phyloP scores from a whole-genome alignment of 805 yeast species.

The Ogataea wickerhamii region DNA sequence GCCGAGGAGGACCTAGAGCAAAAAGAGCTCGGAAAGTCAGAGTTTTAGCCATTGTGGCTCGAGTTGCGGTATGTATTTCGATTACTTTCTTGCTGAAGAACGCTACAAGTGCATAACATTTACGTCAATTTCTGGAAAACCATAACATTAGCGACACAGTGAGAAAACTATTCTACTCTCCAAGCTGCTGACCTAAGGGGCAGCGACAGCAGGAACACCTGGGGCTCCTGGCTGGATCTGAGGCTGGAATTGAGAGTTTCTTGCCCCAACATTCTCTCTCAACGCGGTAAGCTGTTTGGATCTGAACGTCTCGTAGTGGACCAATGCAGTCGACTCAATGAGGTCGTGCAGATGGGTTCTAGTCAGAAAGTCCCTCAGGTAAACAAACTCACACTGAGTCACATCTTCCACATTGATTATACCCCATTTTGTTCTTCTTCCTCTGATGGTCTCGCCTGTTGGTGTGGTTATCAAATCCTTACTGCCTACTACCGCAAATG shows the following conservation, averaged over 20 bases:
- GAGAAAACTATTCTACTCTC: background rate
- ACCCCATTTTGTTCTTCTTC: conserved; percentile 94
- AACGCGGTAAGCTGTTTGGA: conserved; percentile 89
- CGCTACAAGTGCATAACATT: too few species aligned
- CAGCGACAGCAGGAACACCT: conserved; percentile 3
- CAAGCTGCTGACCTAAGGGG: background rate
- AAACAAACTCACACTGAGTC: conserved; percentile 92
- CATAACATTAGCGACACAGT: background rate
- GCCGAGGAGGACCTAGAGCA: conserved; percentile 1
- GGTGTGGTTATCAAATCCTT: conserved; percentile 65
- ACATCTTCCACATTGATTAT: conserved; percentile 90
- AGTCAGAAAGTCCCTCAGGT: conserved; percentile 88
- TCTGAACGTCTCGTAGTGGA: conserved; percentile 91
- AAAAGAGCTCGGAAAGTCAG: too few species aligned
- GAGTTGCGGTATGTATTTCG: too few species aligned
- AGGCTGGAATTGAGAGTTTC: conserved; percentile 32
- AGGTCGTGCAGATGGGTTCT: conserved; percentile 95
- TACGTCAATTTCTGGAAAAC: too few species aligned
- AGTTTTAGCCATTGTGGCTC: too few species aligned
- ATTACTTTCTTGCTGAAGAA: too few species aligned
- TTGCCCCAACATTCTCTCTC: conserved; percentile 76
- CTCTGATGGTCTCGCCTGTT: conserved; percentile 78
- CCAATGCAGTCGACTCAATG: conserved; percentile 83
- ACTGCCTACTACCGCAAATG: conserved; percentile 94
- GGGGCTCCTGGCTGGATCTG: conserved; percentile 6